These are phyloP conservation scores for Plasmodium blacklocki DNA, from an alignment of 169 alveolate species.

Conservation along the genomic window DNA sequence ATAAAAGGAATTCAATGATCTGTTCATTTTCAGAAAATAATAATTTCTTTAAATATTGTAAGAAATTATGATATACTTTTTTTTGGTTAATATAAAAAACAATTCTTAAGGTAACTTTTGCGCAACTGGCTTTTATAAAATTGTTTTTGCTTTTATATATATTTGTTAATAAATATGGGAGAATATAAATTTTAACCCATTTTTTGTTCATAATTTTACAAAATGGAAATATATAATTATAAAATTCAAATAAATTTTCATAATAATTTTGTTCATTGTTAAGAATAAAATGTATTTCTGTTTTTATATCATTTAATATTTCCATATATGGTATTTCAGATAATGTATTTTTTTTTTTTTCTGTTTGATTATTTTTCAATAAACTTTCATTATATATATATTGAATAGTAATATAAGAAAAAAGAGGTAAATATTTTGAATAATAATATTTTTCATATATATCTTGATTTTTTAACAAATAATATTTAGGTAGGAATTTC, in stretches of 20 bases:
- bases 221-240: slow-evolving; percentile 17
- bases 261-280: slow-evolving; percentile 2
- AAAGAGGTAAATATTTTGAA: slow-evolving; percentile 61
- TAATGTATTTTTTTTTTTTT: neutral
- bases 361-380: slow-evolving; percentile 1
- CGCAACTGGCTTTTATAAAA: slow-evolving; percentile 25
- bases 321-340: slow-evolving; percentile 35
- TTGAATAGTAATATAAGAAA: slow-evolving; percentile 29
- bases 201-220: slow-evolving; percentile 61
- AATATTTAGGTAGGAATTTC: slow-evolving; percentile 50
- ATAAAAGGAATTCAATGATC: slow-evolving; percentile 12
- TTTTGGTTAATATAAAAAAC: slow-evolving; percentile 42
- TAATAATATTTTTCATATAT: slow-evolving; percentile 28
- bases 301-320: slow-evolving; percentile 28
- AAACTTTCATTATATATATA: slow-evolving; percentile 51
- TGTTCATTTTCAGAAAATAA: slow-evolving; percentile 16
- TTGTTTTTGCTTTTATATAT: slow-evolving; percentile 16
- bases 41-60: slow-evolving; percentile 23
- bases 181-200: slow-evolving; percentile 52
- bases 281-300: slow-evolving; percentile 7
- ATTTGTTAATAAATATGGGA: slow-evolving; percentile 40
- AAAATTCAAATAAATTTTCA: slow-evolving; percentile 26
- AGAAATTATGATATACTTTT: slow-evolving; percentile 10
- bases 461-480: slow-evolving; percentile 29
- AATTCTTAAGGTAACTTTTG: slow-evolving; percentile 18